Evolutionary conservation across 306 rosid species (phyloP).

Genomic region (Pyrus betulifolia): DNA sequence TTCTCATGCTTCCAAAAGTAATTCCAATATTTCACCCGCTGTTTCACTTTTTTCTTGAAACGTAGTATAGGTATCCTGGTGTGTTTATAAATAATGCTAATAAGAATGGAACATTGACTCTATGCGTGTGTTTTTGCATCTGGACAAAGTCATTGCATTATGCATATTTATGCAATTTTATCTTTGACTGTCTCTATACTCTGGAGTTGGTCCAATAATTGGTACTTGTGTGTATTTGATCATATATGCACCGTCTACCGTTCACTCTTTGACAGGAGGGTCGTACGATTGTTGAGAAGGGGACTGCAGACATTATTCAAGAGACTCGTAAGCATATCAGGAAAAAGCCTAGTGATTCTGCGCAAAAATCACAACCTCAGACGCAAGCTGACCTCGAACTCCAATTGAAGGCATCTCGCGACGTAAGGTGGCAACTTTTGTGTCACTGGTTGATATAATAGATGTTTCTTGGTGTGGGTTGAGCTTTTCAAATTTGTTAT

Average conservation of each 20-base stretch:
- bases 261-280: slow-evolving; percentile 54
- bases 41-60: neutral
- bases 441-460: slow-evolving; percentile 55
- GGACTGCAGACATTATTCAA: slow-evolving; percentile 78
- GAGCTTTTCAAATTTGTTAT: neutral
- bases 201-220: neutral
- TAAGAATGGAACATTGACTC: neutral
- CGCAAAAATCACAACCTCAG: slow-evolving; percentile 39
- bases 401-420: slow-evolving; percentile 97
- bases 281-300: slow-evolving; percentile 61
- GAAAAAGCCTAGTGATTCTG: slow-evolving; percentile 52
- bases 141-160: neutral
- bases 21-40: neutral
- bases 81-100: neutral
- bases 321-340: slow-evolving; percentile 89
- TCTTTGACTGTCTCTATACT: neutral
- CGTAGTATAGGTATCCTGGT: neutral
- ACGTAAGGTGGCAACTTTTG: slow-evolving; percentile 91
- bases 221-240: neutral
- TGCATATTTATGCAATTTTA: neutral
- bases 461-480: slow-evolving; percentile 10
- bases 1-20: neutral
- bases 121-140: neutral
- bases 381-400: slow-evolving; percentile 69
- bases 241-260: slow-evolving; percentile 4